Base-by-base conservation (phyloP, 805 yeast species). In the Kregervanrija pseudodelftensis region DNA sequence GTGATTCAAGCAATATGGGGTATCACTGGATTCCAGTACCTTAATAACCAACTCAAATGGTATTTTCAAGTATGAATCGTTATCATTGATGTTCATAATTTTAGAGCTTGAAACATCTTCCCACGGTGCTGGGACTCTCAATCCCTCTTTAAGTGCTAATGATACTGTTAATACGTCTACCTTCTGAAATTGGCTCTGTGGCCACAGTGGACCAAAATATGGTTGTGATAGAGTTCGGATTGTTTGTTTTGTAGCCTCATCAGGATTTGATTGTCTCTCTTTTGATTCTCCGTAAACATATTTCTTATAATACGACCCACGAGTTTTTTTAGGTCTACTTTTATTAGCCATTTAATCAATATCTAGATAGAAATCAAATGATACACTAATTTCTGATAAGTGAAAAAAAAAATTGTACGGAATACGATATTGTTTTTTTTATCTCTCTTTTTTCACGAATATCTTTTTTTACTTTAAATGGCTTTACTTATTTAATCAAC, bases 271-370 rank as follows among this genome's bases (percentile, higher is more conserved):
- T 30, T 42, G 15, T n/a, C 9, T 15, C 33, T 30, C 52, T 34
- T 60, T 59, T 22, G 52, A 40, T 28, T 72, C 69, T 31, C 76
- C 72, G 53, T 78, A 79, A 39, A 76, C 88, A 61, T 86, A 87
- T 62, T 82, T 76, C 63, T 80, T 74, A 65, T 85, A 89, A 34
- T 57, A 58, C 5, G 90, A 89, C 45, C 89, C 88, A 50, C 82
- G 80, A 39, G 75, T 70, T 71, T 89, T 84, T 70, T 83, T 84
- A 10, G 96, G 89, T 61, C 97, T 75, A 57, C 90, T 67, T 64
- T 88, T 89, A 65, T 89, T 89, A 32, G 89, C 96, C 82, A 89
- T 89, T 33, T 31, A 34, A 22, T 22, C 28, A 22, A 22, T 22
- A 22, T 22, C 28, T 22, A 22, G 28, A 22, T 22, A 22, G 28